Evolutionary conservation across 2,329 filamentous ascomycete species (phyloP), one percentile per base, ranked within the genome.

Genomic region (Fusarium sp.): DNA sequence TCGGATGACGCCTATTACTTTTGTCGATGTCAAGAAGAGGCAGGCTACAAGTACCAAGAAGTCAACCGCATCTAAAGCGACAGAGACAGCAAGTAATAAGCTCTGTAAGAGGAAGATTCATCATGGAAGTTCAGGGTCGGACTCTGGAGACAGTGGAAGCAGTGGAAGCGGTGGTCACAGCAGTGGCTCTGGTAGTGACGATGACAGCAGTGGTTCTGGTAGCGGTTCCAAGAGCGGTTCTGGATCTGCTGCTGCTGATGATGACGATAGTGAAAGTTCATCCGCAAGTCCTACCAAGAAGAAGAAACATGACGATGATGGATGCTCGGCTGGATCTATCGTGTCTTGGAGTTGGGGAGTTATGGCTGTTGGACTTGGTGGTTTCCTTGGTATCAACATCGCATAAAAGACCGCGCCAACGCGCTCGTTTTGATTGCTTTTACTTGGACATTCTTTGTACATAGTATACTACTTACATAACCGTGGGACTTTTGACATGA

Each of bases 1-100:
- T 2, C 68, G 69, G 71, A 77, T 76, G 75, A 76, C 75, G 7
- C 49, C 75, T 11, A 63, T 76, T 7, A 75, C 75, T 0, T 49
- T 76, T 1, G 52, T 75, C 0, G 71, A 75, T 8, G 13, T 61
- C 0, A 25, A 47, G 15, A 76, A 75, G 44, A 64, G 54, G 7
- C 69, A 72, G 47, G 53, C 41, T 0, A 44, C 36, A 2, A 10
- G 42, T 13, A 42, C 36, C 10, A 55, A 55, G 1, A 55, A 55
- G 1, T 27, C 47, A 4, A 33, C 38, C 0, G 15, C 25, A 4
- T 44, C 49, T 1, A 57, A 59, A 22, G 46, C 39, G 22, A 56
- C 62, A 0, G 31, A 62, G 14, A 38, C 44, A 3, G 22, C 20
- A 2, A 50, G 44, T 10, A 44, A 53, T 0, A 55, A 38, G 5